phyloP scores from a whole-genome alignment of 75 land plant species.

The Gnetum montanum region DNA sequence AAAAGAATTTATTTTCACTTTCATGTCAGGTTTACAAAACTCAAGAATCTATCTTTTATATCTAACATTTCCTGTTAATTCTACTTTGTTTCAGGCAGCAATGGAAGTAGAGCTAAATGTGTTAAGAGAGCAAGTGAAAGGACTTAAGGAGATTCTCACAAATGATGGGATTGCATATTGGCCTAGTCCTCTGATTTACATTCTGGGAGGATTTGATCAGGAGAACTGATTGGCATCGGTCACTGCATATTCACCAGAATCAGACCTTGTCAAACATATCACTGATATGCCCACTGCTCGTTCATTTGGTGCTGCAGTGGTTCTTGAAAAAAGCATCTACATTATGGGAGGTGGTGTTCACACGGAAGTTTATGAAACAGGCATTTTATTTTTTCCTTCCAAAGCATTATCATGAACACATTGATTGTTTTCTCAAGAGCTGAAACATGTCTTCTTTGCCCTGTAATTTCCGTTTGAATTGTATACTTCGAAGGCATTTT shows the following conservation, averaged over 20 bases:
- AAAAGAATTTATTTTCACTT: too few species aligned
- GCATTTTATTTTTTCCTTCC: too few species aligned
- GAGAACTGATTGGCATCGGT: conserved; percentile 36
- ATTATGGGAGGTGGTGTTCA: conserved; percentile 82
- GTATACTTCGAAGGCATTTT: too few species aligned
- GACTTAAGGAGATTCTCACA: not conserved
- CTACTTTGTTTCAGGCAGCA: conserved; percentile 6
- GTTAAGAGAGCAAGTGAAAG: conserved; percentile 5
- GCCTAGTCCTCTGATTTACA: conserved; percentile 24
- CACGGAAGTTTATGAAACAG: too few species aligned
- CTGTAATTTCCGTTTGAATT: too few species aligned
- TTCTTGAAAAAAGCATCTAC: conserved; percentile 43
- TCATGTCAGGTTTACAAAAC: too few species aligned
- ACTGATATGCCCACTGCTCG: conserved; percentile 44
- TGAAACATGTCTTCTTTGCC: too few species aligned
- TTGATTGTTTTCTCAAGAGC: too few species aligned
- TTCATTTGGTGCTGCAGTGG: conserved; percentile 50
- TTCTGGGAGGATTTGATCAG: conserved; percentile 72
- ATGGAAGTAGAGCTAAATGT: not conserved
- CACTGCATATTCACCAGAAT: conserved; percentile 43
- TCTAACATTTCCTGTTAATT: too few species aligned
- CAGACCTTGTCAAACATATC: conserved; percentile 26
- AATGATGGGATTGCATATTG: not conserved
- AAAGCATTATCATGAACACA: too few species aligned
- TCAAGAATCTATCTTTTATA: too few species aligned